Conservation (phyloP, 768 basidiomycete species). For the Lactifluus hygrophoroides region DNA sequence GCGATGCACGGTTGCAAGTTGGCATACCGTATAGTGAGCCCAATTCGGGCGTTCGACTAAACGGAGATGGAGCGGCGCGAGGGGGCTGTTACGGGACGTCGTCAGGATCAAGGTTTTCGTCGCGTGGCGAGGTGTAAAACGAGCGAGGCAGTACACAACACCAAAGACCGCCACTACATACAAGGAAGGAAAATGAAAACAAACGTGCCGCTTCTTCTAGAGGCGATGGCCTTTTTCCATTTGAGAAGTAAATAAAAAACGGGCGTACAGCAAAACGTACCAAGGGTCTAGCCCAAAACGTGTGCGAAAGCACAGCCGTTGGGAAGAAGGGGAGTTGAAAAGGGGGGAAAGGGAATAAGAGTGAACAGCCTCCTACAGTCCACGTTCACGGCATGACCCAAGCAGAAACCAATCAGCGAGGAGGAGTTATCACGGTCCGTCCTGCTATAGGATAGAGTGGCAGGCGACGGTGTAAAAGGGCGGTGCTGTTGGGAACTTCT, state of each 20-base stretch:
- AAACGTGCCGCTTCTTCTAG: not conserved
- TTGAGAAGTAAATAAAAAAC: no score
- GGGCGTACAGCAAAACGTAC: not conserved
- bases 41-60: not conserved
- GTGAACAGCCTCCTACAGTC: conserved; percentile 10
- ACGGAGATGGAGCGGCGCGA: not conserved
- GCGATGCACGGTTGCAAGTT: not conserved
- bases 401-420: conserved; percentile 1
- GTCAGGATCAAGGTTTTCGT: not conserved
- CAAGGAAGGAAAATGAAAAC: no score
- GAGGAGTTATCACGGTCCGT: not conserved
- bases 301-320: not conserved
- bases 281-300: not conserved
- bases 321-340: not conserved
- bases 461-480: not conserved
- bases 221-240: not conserved
- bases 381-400: not conserved
- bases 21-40: not conserved
- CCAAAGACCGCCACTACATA: not conserved
- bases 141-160: not conserved
- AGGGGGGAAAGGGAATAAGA: not conserved
- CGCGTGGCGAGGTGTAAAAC: not conserved
- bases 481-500: conserved; percentile 1
- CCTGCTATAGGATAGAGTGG: not conserved
- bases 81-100: not conserved